Base-by-base conservation (phyloP, 202 grass and related monocot species). In the Tripidium arundinaceum region DNA sequence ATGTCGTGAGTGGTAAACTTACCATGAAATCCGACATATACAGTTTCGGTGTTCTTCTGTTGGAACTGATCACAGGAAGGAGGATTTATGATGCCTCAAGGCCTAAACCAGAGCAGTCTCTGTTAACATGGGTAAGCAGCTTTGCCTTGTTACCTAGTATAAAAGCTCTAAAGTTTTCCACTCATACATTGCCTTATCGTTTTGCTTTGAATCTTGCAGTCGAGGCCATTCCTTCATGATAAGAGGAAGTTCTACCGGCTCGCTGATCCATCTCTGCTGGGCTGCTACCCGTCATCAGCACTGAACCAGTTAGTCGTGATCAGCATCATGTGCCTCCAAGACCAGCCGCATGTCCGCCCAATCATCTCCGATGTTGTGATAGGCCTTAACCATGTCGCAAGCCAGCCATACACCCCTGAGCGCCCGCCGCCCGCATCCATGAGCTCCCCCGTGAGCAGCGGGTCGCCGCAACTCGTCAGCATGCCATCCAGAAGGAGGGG, bases 1-100 rank as follows among this genome's bases (percentile, higher is more conserved):
- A 98, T 72, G 88, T 90, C 34, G 50, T 83, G 77, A 94, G 90
- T 63, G 95, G 95, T 71, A 98, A 94, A 61, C 92, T 98, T 26
- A 98, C 92, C 54, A 68, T 89, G 46, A 98, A 98, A 69, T 98
- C 95, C 9, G 95, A 98, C 70, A 94, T 98, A 76, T 98, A 98
- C 84, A 94, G 95, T 68, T 98, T 98, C 7, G 95, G 95, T 26
- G 90, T 98, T 72, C 92, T 98, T 76, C 70, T 98, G 34, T 62
- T 98, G 79, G 95, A 98, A 58, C 39, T 98, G 80, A 94, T 98
- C 72, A 98, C 95, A 31, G 95, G 95, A 18, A 81, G 92, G 66
- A 93, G 88, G 68, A 87, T 90, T 65, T 98, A 87, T 50, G 95
- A 98, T 80, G 70, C 90, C 27, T 89, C 84, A 36, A 94, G 43